Evolutionary conservation across 257 asterid species (phyloP).

Genomic region (Coffea canephora): DNA sequence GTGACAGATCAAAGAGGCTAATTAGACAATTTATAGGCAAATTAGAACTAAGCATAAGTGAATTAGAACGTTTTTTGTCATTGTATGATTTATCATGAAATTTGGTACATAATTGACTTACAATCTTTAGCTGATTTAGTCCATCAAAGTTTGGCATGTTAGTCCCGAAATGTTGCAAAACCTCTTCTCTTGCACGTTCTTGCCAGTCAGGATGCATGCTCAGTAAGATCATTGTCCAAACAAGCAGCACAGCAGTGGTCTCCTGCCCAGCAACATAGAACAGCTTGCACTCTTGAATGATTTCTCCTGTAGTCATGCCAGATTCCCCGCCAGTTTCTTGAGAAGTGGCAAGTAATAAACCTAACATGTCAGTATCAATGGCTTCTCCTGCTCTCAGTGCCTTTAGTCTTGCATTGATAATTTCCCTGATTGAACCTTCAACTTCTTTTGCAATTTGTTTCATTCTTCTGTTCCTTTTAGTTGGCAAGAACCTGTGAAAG

Average conservation of each 20-base stretch:
- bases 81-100: too few species aligned
- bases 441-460: constrained; percentile 18
- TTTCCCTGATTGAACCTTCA: not conserved
- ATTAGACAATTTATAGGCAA: not conserved
- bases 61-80: too few species aligned
- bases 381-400: not conserved
- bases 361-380: constrained; percentile 33
- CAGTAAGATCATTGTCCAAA: constrained; percentile 54
- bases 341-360: constrained; percentile 36
- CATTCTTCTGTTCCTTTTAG: constrained; percentile 19
- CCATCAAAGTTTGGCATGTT: constrained; percentile 37
- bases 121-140: constrained; percentile 39
- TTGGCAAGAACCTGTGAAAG: constrained; percentile 20
- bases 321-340: constrained; percentile 34
- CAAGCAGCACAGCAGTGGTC: constrained; percentile 48
- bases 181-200: constrained; percentile 52
- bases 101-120: constrained; percentile 1
- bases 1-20: not conserved
- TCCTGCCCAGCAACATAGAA: constrained; percentile 65
- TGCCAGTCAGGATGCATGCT: constrained; percentile 49
- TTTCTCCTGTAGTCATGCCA: constrained; percentile 45
- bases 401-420: too few species aligned
- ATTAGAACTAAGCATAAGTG: not conserved
- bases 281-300: constrained; percentile 58
- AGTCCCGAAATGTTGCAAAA: constrained; percentile 29